Conservation (phyloP, 345 rosid genomes). For the Erodium maritimum region DNA sequence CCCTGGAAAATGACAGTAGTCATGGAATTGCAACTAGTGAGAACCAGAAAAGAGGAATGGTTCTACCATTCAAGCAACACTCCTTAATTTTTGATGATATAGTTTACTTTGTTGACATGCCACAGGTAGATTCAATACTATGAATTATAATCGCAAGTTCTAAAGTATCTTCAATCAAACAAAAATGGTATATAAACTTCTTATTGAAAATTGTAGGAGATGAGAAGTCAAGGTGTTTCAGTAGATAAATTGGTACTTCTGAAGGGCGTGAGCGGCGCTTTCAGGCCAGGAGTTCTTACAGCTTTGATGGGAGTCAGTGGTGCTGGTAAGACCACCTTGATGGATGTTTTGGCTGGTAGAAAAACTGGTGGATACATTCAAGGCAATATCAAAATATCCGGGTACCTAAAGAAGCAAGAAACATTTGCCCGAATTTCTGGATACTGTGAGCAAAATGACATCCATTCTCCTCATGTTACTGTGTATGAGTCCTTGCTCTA, state of each 20-base stretch:
- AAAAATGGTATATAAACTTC: background rate
- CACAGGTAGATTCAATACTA: constrained; percentile 19
- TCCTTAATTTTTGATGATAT: constrained; percentile 27
- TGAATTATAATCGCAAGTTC: background rate
- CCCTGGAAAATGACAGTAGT: no score
- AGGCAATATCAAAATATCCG: constrained; percentile 56
- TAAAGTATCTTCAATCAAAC: background rate
- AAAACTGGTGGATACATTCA: constrained; percentile 73
- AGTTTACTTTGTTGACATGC: constrained; percentile 35
- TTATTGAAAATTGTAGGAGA: constrained; percentile 23
- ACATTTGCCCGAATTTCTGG: constrained; percentile 78
- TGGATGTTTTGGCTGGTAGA: constrained; percentile 88
- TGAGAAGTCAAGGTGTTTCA: constrained; percentile 44
- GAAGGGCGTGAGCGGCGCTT: constrained; percentile 68
- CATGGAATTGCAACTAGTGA: no score
- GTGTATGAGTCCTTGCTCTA: constrained; percentile 62
- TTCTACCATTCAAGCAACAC: constrained; percentile 32
- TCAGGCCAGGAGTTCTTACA: constrained; percentile 77
- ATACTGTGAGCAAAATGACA: constrained; percentile 68
- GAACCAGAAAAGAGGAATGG: constrained; percentile 28
- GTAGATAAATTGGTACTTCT: constrained; percentile 54
- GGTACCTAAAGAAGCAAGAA: constrained; percentile 67
- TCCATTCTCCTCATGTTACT: constrained; percentile 70
- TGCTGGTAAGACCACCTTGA: constrained; percentile 75
- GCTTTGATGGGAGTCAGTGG: constrained; percentile 76